Evolutionary conservation across 108 stramenopile genomes (phyloP), one percentile per base, ranked within the genome.

Genomic region (Cafeteria roenbergensis): DNA sequence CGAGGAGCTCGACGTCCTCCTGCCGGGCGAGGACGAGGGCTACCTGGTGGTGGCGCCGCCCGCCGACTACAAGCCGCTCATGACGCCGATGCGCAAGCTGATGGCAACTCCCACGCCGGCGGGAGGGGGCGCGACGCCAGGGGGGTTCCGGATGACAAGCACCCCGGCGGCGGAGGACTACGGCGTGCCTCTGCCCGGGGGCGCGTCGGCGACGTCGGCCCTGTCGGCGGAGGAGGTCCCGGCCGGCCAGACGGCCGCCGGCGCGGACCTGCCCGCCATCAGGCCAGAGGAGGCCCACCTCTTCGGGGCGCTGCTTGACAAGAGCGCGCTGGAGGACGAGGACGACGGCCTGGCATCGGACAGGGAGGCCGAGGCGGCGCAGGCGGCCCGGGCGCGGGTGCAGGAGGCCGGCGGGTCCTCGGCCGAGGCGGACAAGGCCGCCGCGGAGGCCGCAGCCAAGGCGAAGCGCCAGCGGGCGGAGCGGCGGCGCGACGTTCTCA

Each of bases 241-340:
- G 17, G 42, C 84, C 20, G 67, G 62, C 26, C 86, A 88, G 52
- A 71, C 64, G 30, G 75, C 58, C 84, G 79, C 36, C 62, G 77
- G 70, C 25, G 76, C 83, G 8, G 84, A 85, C 6, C 69, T 98
- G 60, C 97, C 97, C 0, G 87, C 84, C 72, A 98, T 98, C 65
- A 91, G 90, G 81, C 89, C 92, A 9, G 97, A 98, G 75, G 97
- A 98, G 73, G 62, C 70, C 54, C 93, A 95, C 70, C 94, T 94
- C 74, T 97, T 97, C 78, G 91, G 92, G 0, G 75, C 90, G 37
- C 84, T 97, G 42, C 87, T 91, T 86, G 91, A 94, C 33, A 34
- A 66, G 56, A n/a, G n/a, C n/a, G n/a, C n/a, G n/a, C 14, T 48
- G 42, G 73, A 68, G 34, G 75, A 76, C 33, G 77, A 78, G 42